Conservation (phyloP, 2,329 filamentous ascomycete species). For the Arthroderma uncinatum region DNA sequence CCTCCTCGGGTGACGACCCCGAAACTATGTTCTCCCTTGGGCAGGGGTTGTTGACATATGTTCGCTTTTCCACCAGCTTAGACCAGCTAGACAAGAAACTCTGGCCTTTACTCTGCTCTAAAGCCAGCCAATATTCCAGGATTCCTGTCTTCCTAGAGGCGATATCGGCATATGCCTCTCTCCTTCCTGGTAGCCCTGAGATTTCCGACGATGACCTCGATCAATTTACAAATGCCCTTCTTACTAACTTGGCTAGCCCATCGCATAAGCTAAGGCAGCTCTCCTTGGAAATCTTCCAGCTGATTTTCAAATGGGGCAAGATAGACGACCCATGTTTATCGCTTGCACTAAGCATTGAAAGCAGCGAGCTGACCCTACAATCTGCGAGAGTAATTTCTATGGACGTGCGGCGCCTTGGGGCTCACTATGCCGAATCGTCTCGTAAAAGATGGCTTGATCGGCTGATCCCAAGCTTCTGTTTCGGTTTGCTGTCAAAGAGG, state of each 20-base stretch:
- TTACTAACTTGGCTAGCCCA: constrained; percentile 62
- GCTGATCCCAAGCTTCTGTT: constrained; percentile 70
- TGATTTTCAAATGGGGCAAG: constrained; percentile 42
- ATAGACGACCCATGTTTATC: constrained; percentile 38
- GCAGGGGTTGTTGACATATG: constrained; percentile 62
- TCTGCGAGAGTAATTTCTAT: constrained; percentile 70
- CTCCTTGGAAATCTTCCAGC: constrained; percentile 60
- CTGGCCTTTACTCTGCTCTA: constrained; percentile 55
- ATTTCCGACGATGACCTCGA: constrained; percentile 48
- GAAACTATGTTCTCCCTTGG: constrained; percentile 63
- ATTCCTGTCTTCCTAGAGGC: constrained; percentile 56
- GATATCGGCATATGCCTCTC: constrained; percentile 42
- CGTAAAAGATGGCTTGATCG: constrained; percentile 55
- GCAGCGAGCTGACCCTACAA: constrained; percentile 64
- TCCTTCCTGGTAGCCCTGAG: constrained; percentile 19
- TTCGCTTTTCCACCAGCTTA: constrained; percentile 52
- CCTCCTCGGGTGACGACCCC: constrained; percentile 48
- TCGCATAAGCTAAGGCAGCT: constrained; percentile 63
- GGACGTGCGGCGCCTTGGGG: constrained; percentile 67
- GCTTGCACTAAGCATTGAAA: constrained; percentile 67
- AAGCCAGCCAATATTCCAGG: constrained; percentile 54
- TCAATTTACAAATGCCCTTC: constrained; percentile 51
- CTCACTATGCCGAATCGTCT: constrained; percentile 49
- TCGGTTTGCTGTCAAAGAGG: constrained; percentile 78
- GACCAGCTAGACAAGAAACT: constrained; percentile 49